Evolutionary conservation across 352 stramenopile species (phyloP), one percentile per base, ranked within the genome.

Genomic region (Pythium aristosporum): DNA sequence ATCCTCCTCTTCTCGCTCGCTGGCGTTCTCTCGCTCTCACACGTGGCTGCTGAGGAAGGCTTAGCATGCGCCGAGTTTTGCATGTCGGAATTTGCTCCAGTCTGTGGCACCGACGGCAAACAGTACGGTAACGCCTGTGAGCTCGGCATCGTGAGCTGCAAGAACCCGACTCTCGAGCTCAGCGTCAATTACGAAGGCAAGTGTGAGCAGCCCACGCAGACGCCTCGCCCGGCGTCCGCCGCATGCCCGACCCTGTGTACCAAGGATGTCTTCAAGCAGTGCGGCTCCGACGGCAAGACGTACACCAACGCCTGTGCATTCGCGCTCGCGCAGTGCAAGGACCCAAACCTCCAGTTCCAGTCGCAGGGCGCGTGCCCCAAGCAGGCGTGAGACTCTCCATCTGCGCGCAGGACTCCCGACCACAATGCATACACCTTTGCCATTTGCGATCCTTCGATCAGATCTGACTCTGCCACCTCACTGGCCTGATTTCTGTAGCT

Each of bases 91-190:
- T 48, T 44, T 42, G 32, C 41, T n/a, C 61, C 44, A 0, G 52
- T 67, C 8, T 67, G 61, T 37, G 51, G 76, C 21, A 69, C 70
- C 39, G 69, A 72, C 44, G 73, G 72, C 23, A 63, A 68, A 32
- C 78, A 63, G 18, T 83, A 79, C 55, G 50, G 59, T 15, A 83
- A 78, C 56, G 51, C 63, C 60, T 83, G 75, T 47, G 76, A 74
- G 56, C 67, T 83, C 54, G 50, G 54, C 8, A 73, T 76, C 50
- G 63, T 54, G 1, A 65, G 73, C 30, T 87, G 77, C 61, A 57
- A 73, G 15, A 77, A 71, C 39, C 41, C 65, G 41, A 61, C n/a
- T 13, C n/a, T 57, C 9, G 51, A 69, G 51, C 51, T 74, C 39
- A 34, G 34, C 9, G 51, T 68, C 12, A 48, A 57, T 3, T 54